Evolutionary conservation across 495 filamentous ascomycete genomes (phyloP), one percentile per base, ranked within the genome.

Genomic region (Chaetomium fimeti): DNA sequence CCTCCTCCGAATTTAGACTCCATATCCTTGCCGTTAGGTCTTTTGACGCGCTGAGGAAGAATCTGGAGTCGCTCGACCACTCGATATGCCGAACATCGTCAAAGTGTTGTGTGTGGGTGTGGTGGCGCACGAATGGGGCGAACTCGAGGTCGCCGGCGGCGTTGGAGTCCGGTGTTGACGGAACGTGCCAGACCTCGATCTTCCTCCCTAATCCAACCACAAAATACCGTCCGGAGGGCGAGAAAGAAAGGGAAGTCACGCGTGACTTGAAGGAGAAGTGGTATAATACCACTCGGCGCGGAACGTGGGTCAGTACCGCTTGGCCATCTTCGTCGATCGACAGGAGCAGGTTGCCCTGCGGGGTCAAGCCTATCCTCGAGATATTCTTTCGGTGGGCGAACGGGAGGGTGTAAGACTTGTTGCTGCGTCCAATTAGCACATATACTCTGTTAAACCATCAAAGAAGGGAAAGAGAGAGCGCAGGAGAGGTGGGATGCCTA

Each of bases 331-430:
- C 91, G 76, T 98, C 95, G 43, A 98, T 83, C 5, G 93, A 90
- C 53, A 98, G 87, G 18, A 98, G 83, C 48, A 98, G 82, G 71
- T 96, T 96, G 62, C 93, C 94, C 73, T 85, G 87, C 54, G 94
- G 93, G 43, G 89, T 91, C 36, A 98, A 83, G 62, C 91, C 93
- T 56, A 98, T 82, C 64, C 92, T 87, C 56, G 90, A 79, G 68
- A 98, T 92, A 74, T 97, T 97, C 71, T 89, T 90, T 75, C 95
- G 91, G 76, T 98, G 94, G 64, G 93, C 86, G 73, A 96, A 94
- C 7, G 93, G 91, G 61, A 98, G 86, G 36, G 94, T 98, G 74
- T 96, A 89, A 16, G 95, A 97, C 76, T 92, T 96, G 77, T 97
- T 97, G 67, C 93, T 97, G 66, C 0, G 32, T 52, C 61, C 18